Conservation (phyloP, 495 filamentous ascomycete species). For the Cudoniella acicularis region DNA sequence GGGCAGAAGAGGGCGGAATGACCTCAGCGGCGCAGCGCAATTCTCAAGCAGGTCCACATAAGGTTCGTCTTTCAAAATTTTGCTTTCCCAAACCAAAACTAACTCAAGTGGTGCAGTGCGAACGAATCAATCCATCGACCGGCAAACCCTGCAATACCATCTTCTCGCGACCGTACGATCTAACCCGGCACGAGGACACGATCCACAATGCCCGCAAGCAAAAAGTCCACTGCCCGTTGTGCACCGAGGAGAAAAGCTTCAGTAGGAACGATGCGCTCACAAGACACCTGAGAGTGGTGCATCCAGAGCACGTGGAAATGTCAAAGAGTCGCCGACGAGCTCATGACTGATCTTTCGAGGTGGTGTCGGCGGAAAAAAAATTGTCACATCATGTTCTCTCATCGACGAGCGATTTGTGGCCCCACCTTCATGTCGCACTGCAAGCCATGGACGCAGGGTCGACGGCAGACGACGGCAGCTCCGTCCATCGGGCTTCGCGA, state of each 20-base stretch:
- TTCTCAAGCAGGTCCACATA: slow-evolving; percentile 84
- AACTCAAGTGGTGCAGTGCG: slow-evolving; percentile 45
- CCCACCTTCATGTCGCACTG: neutral
- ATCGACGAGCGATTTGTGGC: neutral
- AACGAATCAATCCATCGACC: slow-evolving; percentile 90
- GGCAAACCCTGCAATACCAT: slow-evolving; percentile 94
- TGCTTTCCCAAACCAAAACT: neutral
- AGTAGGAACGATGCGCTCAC: slow-evolving; percentile 89
- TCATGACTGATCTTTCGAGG: slow-evolving; percentile 9
- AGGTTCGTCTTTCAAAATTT: slow-evolving; percentile 24
- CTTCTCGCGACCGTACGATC: slow-evolving; percentile 96
- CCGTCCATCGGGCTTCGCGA: neutral
- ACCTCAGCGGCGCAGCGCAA: slow-evolving; percentile 58
- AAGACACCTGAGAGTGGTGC: slow-evolving; percentile 86
- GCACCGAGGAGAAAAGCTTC: slow-evolving; percentile 97
- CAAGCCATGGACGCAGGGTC: neutral
- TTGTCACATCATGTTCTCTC: neutral
- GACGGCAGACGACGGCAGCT: neutral
- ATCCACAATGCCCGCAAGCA: slow-evolving; percentile 94
- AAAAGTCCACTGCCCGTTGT: slow-evolving; percentile 92
- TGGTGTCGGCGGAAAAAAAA: neutral
- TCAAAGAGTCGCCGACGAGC: slow-evolving; percentile 51
- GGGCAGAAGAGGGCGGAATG: slow-evolving; percentile 34
- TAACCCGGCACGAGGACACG: slow-evolving; percentile 95
- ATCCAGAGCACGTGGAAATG: slow-evolving; percentile 78